These are phyloP conservation scores for Pyrus betulifolia DNA, from an alignment of 306 rosid genomes.

Conservation along the genomic window DNA sequence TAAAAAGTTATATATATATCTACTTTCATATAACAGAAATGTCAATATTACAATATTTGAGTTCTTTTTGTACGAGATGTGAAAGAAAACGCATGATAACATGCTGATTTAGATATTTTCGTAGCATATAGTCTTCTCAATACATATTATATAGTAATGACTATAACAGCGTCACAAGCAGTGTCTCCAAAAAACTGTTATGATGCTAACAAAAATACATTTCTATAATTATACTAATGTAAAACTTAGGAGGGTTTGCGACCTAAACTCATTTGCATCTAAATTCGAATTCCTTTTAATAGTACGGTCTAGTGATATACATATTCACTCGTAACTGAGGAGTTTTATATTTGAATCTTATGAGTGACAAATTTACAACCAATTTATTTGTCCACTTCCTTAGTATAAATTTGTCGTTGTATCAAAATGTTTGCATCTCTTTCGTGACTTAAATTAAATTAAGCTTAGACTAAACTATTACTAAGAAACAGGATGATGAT, in stretches of 20 bases:
- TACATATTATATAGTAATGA: background rate
- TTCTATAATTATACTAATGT: background rate
- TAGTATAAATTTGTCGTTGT: too few species aligned
- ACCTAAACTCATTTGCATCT: background rate
- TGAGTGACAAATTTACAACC: too few species aligned
- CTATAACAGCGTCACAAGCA: too few species aligned
- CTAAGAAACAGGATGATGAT: background rate
- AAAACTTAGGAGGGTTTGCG: background rate
- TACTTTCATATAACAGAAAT: background rate
- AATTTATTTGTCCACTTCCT: too few species aligned
- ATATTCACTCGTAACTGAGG: rapidly evolving
- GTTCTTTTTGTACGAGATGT: background rate
- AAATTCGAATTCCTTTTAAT: too few species aligned
- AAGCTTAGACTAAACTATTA: too few species aligned
- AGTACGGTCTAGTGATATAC: too few species aligned
- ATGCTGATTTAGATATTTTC: background rate
- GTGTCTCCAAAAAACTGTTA: background rate
- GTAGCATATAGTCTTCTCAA: too few species aligned
- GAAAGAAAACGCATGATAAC: background rate
- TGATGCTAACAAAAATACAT: background rate
- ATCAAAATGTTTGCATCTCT: too few species aligned
- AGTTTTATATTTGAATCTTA: too few species aligned
- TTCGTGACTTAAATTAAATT: too few species aligned
- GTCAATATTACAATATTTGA: background rate
- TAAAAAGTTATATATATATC: too few species aligned